These are phyloP conservation scores for Pichia ethanolica DNA, from an alignment of 805 yeast genomes.

Conservation along the genomic window DNA sequence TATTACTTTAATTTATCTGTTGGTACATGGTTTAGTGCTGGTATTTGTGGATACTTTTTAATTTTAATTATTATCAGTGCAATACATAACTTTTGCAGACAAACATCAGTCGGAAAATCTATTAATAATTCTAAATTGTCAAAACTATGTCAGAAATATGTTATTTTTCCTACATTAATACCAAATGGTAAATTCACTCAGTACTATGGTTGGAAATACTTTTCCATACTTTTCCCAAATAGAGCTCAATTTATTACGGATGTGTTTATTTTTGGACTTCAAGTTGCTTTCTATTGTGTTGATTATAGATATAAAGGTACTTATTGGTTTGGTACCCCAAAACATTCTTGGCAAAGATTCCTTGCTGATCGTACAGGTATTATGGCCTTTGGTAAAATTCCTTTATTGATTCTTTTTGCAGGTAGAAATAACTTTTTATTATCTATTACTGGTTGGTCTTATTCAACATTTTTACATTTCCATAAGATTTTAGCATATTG, in stretches of 20 bases:
- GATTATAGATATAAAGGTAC: conserved; percentile 11
- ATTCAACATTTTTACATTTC: conserved; percentile 39
- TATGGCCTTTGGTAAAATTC: conserved; percentile 33
- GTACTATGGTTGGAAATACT: conserved; percentile 13
- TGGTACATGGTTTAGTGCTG: conserved; percentile 28
- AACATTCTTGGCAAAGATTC: conserved; percentile 27
- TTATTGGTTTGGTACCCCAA: conserved; percentile 24
- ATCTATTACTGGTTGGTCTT: conserved; percentile 38
- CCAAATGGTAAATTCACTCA: conserved; percentile 18
- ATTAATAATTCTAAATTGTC: conserved; percentile 12
- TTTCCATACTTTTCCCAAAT: conserved; percentile 24
- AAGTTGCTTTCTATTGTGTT: conserved; percentile 18
- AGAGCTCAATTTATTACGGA: conserved; percentile 28
- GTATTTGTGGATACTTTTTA: conserved; percentile 34
- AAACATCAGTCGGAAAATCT: conserved; percentile 24
- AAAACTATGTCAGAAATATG: conserved; percentile 28
- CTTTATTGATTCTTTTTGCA: conserved; percentile 37
- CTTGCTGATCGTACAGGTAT: conserved; percentile 33
- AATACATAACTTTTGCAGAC: conserved; percentile 27
- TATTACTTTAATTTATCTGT: conserved; percentile 22
- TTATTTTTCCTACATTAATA: conserved; percentile 34
- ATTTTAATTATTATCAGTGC: conserved; percentile 31
- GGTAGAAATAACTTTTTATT: conserved; percentile 40
- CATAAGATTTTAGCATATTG: conserved; percentile 64
- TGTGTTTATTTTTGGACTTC: conserved; percentile 21